Percentiles rank a stretch among this genome's conserved stretches.
phyloP scores from a whole-genome alignment of 768 basidiomycete genomes.

The Macrolepiota fuliginosa region DNA sequence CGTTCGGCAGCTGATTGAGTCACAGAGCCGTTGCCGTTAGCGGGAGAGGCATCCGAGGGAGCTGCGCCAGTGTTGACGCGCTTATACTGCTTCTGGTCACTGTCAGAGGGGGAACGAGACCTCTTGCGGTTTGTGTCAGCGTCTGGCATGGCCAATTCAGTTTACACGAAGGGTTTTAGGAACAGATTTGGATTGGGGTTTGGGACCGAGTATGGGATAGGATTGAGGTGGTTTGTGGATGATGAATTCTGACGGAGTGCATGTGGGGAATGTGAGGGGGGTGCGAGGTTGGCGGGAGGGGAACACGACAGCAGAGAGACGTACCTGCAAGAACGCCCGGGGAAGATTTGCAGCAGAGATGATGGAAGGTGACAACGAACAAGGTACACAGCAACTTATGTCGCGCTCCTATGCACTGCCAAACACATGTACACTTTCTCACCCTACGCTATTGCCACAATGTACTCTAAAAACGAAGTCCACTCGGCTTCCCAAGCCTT shows the following conservation, averaged over 20 bases:
- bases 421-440: slow-evolving; percentile 27
- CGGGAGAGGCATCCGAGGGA: slow-evolving; percentile 60
- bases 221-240: slow-evolving; percentile 24
- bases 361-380: slow-evolving; percentile 15
- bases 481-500: slow-evolving; percentile 46
- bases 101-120: slow-evolving; percentile 83
- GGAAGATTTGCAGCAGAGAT: slow-evolving; percentile 7
- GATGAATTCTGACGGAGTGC: slow-evolving; percentile 51
- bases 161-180: slow-evolving; percentile 30
- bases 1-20: slow-evolving; percentile 42
- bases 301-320: slow-evolving; percentile 20
- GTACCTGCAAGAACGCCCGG: slow-evolving; percentile 23
- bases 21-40: slow-evolving; percentile 45
- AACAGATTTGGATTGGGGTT: slow-evolving; percentile 33
- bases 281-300: slow-evolving; percentile 50
- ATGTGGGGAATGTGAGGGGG: slow-evolving; percentile 56
- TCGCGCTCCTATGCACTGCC: slow-evolving; percentile 14
- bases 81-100: slow-evolving; percentile 78
- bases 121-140: slow-evolving; percentile 82
- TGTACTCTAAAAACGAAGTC: slow-evolving; percentile 40
- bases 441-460: slow-evolving; percentile 15
- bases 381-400: slow-evolving; percentile 9
- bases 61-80: slow-evolving; percentile 79
- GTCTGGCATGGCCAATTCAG: slow-evolving; percentile 82
- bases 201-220: slow-evolving; percentile 37